Evolutionary conservation across 1,284 basidiomycete species (phyloP), one percentile per base, ranked within the genome.

Genomic region (Apiotrichum porosum): DNA sequence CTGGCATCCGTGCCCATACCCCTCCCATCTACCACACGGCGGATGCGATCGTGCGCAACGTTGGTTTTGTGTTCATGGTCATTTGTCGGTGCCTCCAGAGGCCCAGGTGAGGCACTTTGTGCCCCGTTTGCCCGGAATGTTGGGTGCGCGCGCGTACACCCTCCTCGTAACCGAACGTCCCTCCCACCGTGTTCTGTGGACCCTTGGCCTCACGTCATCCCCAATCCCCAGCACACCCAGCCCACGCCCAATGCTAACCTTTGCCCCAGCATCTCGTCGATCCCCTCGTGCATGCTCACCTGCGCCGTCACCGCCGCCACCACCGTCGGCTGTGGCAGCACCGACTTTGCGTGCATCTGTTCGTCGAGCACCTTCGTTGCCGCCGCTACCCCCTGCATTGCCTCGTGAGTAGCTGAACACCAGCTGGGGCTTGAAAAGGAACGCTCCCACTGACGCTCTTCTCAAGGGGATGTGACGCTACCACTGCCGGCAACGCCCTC

Each of bases 281-380:
- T 64, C 45, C 52, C 58, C 42, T 22, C 40, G 9, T 66, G 63
- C 52, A 55, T 66, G 31, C 24, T 64, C 37, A 45, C 30, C 9
- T 66, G 64, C 44, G 58, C 56, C 0, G 47, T 47, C 21, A 33
- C 51, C n/a, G 62, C 60, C 38, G 56, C 58, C 21, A 24, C 52
- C 12, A 30, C 52, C 18, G 53, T 56, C n/a, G 57, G 57, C 28
- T 61, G 61, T 43, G 36, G 13, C 44, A 61, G 59, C 52, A 35
- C 60, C 56, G 50, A 68, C 53, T 31, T 63, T 35, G 28, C 62
- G 53, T 65, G 68, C 51, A 52, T 73, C 50, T 73, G 71, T 51
- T 54, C 60, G 13, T 60, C 55, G 18, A 40, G 53, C 3, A 37
- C 47, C 6, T 71, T 71, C 68, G 61, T 66, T 54, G 57, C 51